These are phyloP conservation scores for Coelastrella sp. DNA, from an alignment of 139 green algal species.

Conservation along the genomic window DNA sequence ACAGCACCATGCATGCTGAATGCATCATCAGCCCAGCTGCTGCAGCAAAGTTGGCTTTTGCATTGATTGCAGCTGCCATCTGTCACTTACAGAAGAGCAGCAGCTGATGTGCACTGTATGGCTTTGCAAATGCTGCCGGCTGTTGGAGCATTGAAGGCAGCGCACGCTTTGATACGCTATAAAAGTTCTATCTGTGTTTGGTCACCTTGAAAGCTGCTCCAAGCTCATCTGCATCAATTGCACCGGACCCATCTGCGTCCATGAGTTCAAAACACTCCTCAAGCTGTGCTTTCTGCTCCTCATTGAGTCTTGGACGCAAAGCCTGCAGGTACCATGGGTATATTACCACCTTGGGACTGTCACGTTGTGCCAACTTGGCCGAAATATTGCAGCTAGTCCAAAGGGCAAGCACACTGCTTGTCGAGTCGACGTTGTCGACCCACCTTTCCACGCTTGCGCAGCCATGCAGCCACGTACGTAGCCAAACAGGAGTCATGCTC, in stretches of 20 bases:
- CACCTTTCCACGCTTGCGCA: slow-evolving; percentile 55
- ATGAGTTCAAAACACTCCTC: slow-evolving; percentile 82
- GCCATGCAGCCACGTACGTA: slow-evolving; percentile 50
- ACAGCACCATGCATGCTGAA: too few relatives aligned
- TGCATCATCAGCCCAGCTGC: too few relatives aligned
- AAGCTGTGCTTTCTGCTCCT: slow-evolving; percentile 69
- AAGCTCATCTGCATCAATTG: slow-evolving; percentile 83
- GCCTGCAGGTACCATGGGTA: slow-evolving; percentile 47
- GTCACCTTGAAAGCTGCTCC: slow-evolving; percentile 73
- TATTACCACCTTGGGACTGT: background rate
- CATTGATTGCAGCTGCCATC: too few relatives aligned
- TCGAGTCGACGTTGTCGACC: too few relatives aligned
- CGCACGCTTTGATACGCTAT: too few relatives aligned
- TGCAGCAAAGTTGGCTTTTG: too few relatives aligned
- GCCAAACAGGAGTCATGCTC: slow-evolving; percentile 39
- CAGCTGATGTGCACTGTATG: too few relatives aligned
- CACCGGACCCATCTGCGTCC: slow-evolving; percentile 81
- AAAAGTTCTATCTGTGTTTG: too few relatives aligned
- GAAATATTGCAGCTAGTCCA: background rate
- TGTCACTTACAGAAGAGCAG: too few relatives aligned
- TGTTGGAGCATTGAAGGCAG: too few relatives aligned
- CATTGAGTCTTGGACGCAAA: slow-evolving; percentile 69
- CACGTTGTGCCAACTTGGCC: background rate
- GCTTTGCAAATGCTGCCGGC: too few relatives aligned
- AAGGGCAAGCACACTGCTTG: background rate